phyloP scores from a whole-genome alignment of 2,329 filamentous ascomycete genomes.

The Fusarium coffeatum region DNA sequence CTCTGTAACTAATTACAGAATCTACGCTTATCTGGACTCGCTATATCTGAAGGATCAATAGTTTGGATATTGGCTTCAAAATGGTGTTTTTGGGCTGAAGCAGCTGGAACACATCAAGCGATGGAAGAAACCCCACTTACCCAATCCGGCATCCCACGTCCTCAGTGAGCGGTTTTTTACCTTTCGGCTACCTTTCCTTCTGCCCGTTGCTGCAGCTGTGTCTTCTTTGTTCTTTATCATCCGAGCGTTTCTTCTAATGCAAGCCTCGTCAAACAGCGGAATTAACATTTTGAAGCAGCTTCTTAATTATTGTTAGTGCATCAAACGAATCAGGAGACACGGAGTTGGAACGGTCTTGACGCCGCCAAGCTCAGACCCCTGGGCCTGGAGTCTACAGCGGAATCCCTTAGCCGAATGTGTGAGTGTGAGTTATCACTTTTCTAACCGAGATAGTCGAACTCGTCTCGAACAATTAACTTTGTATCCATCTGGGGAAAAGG shows the following conservation, averaged over 20 bases:
- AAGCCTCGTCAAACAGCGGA: conserved; percentile 5
- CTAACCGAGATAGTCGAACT: conserved; percentile 1
- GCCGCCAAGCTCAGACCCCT: background rate
- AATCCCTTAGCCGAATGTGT: background rate
- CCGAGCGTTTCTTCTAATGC: conserved; percentile 18
- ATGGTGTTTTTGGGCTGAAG: background rate
- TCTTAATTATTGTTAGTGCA: background rate
- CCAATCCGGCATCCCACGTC: conserved; percentile 12
- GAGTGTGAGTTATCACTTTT: conserved; percentile 17
- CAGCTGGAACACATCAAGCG: background rate
- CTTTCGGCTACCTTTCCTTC: background rate
- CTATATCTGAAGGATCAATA: conserved; percentile 1
- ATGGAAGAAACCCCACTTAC: conserved; percentile 7
- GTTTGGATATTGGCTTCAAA: background rate
- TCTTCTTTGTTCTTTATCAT: background rate
- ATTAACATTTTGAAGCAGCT: background rate
- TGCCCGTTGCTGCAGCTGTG: background rate
- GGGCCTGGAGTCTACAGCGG: background rate
- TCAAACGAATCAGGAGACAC: background rate
- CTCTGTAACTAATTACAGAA: background rate
- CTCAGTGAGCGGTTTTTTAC: conserved; percentile 1
- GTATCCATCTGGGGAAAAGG: conserved; percentile 3
- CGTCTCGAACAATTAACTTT: background rate
- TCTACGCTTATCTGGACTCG: background rate
- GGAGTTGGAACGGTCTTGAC: background rate